phyloP scores from a whole-genome alignment of 805 yeast species.

The Lachancea kluyveri region DNA sequence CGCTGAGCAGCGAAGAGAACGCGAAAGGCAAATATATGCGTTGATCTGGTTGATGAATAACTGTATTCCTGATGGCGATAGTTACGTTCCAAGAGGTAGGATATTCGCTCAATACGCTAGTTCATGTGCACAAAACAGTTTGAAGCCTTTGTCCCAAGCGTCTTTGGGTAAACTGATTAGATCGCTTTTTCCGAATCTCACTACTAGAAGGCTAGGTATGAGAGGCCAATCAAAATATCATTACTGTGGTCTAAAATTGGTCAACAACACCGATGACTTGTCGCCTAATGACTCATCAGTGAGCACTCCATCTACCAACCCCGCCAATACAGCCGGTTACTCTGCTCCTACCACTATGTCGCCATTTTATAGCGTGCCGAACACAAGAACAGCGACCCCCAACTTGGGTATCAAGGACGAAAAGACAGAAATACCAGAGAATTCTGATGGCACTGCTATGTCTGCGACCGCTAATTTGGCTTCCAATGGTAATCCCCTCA shows the following conservation, averaged over 20 bases:
- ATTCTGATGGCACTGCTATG: too few species aligned
- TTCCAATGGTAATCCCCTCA: not conserved
- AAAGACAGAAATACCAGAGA: too few species aligned
- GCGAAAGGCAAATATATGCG: slow-evolving; percentile 72
- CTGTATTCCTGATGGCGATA: slow-evolving; percentile 43
- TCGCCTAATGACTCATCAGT: slow-evolving; percentile 20
- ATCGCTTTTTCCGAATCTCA: slow-evolving; percentile 56
- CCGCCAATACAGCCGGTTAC: not conserved
- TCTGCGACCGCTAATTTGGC: too few species aligned
- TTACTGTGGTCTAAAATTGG: slow-evolving; percentile 65
- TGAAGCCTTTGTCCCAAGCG: slow-evolving; percentile 66
- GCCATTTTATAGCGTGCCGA: not conserved
- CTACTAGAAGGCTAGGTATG: slow-evolving; percentile 74
- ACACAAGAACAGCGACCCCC: not conserved
- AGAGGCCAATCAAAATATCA: slow-evolving; percentile 81
- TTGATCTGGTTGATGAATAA: slow-evolving; percentile 71
- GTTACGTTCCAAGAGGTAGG: slow-evolving; percentile 58
- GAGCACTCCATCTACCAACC: not conserved
- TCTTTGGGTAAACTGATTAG: slow-evolving; percentile 71
- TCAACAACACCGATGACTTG: slow-evolving; percentile 28
- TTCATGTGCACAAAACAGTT: slow-evolving; percentile 45
- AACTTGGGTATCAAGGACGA: slow-evolving; percentile 2
- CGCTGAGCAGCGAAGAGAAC: slow-evolving; percentile 39
- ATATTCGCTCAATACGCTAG: slow-evolving; percentile 63
- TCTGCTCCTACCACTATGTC: not conserved